These are phyloP conservation scores for Macrophomina tecta DNA, from an alignment of 2,329 filamentous ascomycete species.

Conservation along the genomic window DNA sequence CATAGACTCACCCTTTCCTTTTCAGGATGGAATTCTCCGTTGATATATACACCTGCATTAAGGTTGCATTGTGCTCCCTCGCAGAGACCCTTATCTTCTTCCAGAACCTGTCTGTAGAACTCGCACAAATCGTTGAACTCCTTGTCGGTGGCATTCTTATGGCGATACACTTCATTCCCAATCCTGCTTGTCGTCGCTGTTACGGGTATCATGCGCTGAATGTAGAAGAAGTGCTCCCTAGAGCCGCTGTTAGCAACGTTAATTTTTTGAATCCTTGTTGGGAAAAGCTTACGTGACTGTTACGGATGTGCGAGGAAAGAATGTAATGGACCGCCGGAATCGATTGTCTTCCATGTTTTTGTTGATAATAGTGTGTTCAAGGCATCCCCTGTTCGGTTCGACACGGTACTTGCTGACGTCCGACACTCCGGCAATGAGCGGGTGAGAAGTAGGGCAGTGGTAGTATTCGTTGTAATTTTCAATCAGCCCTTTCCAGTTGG, in stretches of 20 bases:
- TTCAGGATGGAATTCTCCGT: slow-evolving; percentile 66
- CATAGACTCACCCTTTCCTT: slow-evolving; percentile 59
- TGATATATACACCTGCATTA: slow-evolving; percentile 66
- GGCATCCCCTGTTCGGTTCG: slow-evolving; percentile 38
- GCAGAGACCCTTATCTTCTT: slow-evolving; percentile 69
- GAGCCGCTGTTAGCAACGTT: slow-evolving; percentile 26
- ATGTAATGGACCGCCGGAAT: slow-evolving; percentile 40
- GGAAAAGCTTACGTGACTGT: slow-evolving; percentile 37
- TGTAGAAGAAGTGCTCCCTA: slow-evolving; percentile 63
- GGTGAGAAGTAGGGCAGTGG: slow-evolving; percentile 66
- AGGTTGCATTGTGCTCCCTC: slow-evolving; percentile 65
- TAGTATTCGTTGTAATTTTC: slow-evolving; percentile 74
- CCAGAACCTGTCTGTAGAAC: slow-evolving; percentile 69
- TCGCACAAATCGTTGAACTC: slow-evolving; percentile 63
- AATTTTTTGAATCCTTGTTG: background rate
- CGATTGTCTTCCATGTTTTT: slow-evolving; percentile 36
- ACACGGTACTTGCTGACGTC: slow-evolving; percentile 61
- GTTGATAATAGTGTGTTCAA: slow-evolving; percentile 42
- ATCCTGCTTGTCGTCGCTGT: slow-evolving; percentile 59
- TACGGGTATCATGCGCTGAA: slow-evolving; percentile 66
- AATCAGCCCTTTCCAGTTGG: slow-evolving; percentile 44
- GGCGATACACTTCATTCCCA: slow-evolving; percentile 68
- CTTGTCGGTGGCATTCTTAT: slow-evolving; percentile 64
- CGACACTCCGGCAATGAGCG: slow-evolving; percentile 62
- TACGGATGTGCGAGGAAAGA: slow-evolving; percentile 41